Evolutionary conservation across 208 protist genomes (phyloP).

Genomic region (Acanthamoeba quina): DNA sequence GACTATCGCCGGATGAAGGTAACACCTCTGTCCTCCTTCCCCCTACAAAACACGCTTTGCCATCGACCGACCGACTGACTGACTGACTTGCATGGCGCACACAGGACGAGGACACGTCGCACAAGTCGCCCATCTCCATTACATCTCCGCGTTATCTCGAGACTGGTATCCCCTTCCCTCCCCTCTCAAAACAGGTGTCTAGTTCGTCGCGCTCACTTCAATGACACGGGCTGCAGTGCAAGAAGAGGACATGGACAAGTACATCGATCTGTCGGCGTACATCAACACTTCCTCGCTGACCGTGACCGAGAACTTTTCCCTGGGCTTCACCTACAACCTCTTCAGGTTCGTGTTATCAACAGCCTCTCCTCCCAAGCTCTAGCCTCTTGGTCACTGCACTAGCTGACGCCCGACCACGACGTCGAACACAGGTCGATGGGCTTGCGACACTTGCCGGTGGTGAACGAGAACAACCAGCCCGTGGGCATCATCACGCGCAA

Average conservation of each 20-base stretch:
- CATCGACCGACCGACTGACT: neutral
- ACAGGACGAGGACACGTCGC: constrained; percentile 24
- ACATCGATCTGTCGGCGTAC: constrained; percentile 3
- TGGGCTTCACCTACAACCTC: constrained; percentile 3
- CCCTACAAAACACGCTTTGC: neutral
- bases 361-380: neutral
- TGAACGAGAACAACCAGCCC: constrained; percentile 65
- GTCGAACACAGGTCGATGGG: constrained; percentile 59
- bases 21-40: neutral
- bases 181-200: too few species aligned
- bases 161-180: neutral
- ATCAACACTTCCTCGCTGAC: constrained; percentile 37
- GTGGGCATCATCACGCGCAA: constrained; percentile 80
- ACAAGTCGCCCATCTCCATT: constrained; percentile 12
- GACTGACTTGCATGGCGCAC: neutral
- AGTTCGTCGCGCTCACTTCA: too few species aligned
- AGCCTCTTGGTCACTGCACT: too few species aligned
- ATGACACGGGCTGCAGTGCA: neutral
- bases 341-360: neutral
- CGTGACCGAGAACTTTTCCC: neutral
- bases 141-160: constrained; percentile 7
- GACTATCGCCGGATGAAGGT: constrained; percentile 21
- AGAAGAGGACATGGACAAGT: constrained; percentile 37
- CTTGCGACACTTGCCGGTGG: constrained; percentile 75
- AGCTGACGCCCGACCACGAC: too few species aligned